Base-by-base conservation (phyloP, 2,329 filamentous ascomycete species). In the Orbilia brochopaga region DNA sequence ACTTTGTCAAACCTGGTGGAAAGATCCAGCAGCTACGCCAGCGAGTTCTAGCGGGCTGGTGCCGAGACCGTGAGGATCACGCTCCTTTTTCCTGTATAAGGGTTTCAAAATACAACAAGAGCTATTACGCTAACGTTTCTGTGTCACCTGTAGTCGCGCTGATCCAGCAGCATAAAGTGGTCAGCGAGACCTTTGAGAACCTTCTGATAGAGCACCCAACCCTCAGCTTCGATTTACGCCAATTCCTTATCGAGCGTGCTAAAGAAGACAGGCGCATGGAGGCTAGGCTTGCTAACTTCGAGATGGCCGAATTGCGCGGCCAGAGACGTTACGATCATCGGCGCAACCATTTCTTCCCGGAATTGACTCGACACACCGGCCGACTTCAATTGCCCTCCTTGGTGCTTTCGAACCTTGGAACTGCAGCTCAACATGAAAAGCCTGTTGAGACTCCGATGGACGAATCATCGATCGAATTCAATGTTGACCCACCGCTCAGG, bases 41-140 rank as follows among this genome's bases (percentile, higher is more conserved):
- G 19, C 56, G 60, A 40, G 37, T 72, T 40, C 15, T 72, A 8
- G 60, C 27, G 11, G 67, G 67, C 15, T 72, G 67, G 67, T 57
- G 54, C 27, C 67, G 67, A 15, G 67, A 72, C 56, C n/a, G 67
- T 72, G 44, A 35, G 23, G 44, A 19, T 19, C 4, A 42, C 30
- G 10, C n/a, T 37, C 7, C 5, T 17, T 8, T 4, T 5, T 15
- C 13, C 46, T 8, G 11, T 19, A 24, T 24, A 44, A 8, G 8
- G 15, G 30, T 35, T 7, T 24, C 17, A 24, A 46, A 17, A 27
- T 10, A 23, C 15, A 17, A 15, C 19, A 32, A 13, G 15, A 42
- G 23, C 46, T 10, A 19, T 42, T 19, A 11, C 30, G 21, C 42
- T 24, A 42, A 27, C 21, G 11, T 23, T 44, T 23, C 35, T 11